These are phyloP conservation scores for Brettanomyces custersianus DNA, from an alignment of 805 yeast genomes.

Conservation along the genomic window DNA sequence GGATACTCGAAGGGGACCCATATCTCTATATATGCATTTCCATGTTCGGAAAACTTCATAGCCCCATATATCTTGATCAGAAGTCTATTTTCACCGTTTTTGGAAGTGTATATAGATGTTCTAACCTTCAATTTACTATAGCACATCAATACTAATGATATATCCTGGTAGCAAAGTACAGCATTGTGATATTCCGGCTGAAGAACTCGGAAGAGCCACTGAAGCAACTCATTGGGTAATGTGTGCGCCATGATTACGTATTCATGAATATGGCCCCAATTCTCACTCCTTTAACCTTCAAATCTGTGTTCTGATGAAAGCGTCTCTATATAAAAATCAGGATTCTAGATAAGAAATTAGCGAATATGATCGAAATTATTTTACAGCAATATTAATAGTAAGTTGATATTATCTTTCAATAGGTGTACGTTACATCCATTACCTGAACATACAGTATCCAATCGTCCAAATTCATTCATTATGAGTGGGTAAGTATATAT, in stretches of 20 bases:
- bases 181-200: conserved; percentile 53
- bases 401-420: too few species aligned
- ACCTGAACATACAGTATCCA: too few species aligned
- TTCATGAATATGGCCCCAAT: too few species aligned
- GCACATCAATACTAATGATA: conserved; percentile 41
- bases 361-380: too few species aligned
- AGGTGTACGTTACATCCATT: too few species aligned
- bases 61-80: conserved; percentile 59
- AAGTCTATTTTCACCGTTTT: conserved; percentile 50
- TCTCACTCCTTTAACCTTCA: too few species aligned
- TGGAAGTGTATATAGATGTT: conserved; percentile 53
- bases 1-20: conserved; percentile 80
- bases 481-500: conserved; percentile 38
- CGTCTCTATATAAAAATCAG: too few species aligned
- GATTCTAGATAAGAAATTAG: too few species aligned
- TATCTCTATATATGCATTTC: conserved; percentile 48
- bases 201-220: conserved; percentile 52
- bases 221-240: conserved; percentile 33
- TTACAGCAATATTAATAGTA: too few species aligned
- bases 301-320: too few species aligned
- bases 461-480: conserved; percentile 1
- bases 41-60: conserved; percentile 25
- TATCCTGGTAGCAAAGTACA: conserved; percentile 54
- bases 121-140: conserved; percentile 53
- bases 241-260: conserved; percentile 14